Base-by-base conservation (phyloP, 1,284 basidiomycete species). In the Lentinus polychrous region DNA sequence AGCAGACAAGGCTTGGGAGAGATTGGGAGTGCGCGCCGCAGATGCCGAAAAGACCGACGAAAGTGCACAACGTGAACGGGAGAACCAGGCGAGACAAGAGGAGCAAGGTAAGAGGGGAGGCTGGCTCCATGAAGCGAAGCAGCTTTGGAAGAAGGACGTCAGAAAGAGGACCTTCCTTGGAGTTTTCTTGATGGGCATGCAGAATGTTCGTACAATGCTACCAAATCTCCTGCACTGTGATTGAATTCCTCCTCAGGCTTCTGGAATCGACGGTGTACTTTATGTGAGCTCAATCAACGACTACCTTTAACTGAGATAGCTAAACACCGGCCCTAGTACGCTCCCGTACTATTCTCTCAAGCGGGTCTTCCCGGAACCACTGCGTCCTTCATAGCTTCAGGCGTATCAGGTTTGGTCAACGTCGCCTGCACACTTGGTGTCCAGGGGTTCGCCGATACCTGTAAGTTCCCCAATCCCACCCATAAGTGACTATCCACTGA, bases 351-450 rank as follows among this genome's bases (percentile, higher is more conserved):
- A 14, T 79, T 79, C 55, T 59, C 68, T 3, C 75, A 76, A 57
- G 75, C 74, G 1, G 72, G 75, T 27, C 65, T 79, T 15, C 68
- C 69, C 3, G 68, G 67, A 0, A 63, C 63, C 34, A 68, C 68
- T 33, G 68, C 74, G 6, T 70, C 74, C 0, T 77, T 79, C 60
- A 62, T 78, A 22, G 75, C 76, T 0, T 74, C 74, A 6, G 77
- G 75, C 7, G 66, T 78, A 8, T 74, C 74, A 2, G 77, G 75
- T 34, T 62, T 79, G 38, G 57, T 76, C 33, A 73, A 71, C 50
- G 53, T 78, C n/a, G 64, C 61, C 11, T 65, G 66, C 45, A 76
- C 74, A 8, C 65, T 73, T 43, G 57, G 64, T 4, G 63, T 68
- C 14, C 73, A 72, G 50, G 52, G 69, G 34, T 70, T 64, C 49